These are phyloP conservation scores for Climacium dendroides DNA, from an alignment of 225 moss, liverwort and hornwort genomes.

Conservation along the genomic window DNA sequence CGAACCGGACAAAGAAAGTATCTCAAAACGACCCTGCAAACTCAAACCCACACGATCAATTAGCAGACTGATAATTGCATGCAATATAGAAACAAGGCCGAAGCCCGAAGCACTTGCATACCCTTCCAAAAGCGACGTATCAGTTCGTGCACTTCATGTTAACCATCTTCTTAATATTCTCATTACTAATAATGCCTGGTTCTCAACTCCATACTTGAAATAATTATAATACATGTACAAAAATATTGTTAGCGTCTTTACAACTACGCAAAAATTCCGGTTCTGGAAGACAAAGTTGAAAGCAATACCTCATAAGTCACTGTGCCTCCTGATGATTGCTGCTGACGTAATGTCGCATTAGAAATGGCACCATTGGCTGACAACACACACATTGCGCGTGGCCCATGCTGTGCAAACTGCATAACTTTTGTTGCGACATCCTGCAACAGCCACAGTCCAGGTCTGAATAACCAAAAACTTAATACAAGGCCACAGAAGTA, in stretches of 20 bases:
- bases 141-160: background rate
- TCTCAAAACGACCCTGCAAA: conserved; percentile 90
- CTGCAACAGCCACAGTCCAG: conserved; percentile 24
- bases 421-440: conserved; percentile 93
- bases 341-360: conserved; percentile 88
- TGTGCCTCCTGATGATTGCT: conserved; percentile 86
- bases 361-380: conserved; percentile 97
- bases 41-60: background rate
- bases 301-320: conserved; percentile 82
- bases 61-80: background rate
- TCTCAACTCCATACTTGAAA: background rate
- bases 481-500: background rate
- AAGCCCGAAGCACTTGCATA: background rate
- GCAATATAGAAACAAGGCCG: background rate
- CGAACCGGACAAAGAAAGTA: conserved; percentile 88
- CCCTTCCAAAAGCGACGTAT: background rate
- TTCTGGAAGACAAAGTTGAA: background rate
- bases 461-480: background rate
- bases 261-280: background rate
- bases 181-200: background rate
- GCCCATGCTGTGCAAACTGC: conserved; percentile 82
- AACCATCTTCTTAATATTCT: background rate
- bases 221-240: background rate
- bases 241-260: background rate
- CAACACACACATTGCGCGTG: conserved; percentile 87